phyloP scores from a whole-genome alignment of 2,329 filamentous ascomycete species.

The Aspergillus eucalypticola region DNA sequence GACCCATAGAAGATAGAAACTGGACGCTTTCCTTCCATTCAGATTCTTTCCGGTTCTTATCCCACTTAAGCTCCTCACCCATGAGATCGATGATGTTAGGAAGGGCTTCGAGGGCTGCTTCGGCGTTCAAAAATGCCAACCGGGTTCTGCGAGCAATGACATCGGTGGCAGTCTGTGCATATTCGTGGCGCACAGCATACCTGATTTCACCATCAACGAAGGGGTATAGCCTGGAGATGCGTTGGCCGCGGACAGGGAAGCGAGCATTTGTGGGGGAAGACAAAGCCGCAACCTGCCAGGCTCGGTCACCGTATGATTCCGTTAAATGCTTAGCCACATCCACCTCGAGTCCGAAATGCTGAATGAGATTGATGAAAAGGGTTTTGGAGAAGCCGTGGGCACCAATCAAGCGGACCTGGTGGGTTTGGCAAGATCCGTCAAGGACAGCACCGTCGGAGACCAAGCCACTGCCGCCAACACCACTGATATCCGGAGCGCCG shows the following conservation, averaged over 20 bases:
- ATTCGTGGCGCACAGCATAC: constrained; percentile 85
- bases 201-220: constrained; percentile 90
- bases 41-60: constrained; percentile 66
- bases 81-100: constrained; percentile 87
- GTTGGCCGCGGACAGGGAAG: constrained; percentile 79
- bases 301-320: constrained; percentile 85
- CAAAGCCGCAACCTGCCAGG: constrained; percentile 84
- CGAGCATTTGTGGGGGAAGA: constrained; percentile 74
- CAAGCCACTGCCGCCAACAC: constrained; percentile 68
- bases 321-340: constrained; percentile 88
- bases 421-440: constrained; percentile 78
- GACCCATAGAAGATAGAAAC: constrained; percentile 63
- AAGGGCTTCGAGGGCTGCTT: constrained; percentile 82
- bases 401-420: constrained; percentile 76
- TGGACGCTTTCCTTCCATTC: constrained; percentile 75
- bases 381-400: constrained; percentile 87
- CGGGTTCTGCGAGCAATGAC: constrained; percentile 82
- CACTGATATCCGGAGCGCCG: constrained; percentile 67
- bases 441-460: constrained; percentile 70
- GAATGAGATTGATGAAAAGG: constrained; percentile 91
- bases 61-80: constrained; percentile 80
- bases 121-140: constrained; percentile 86
- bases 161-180: constrained; percentile 87
- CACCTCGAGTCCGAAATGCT: constrained; percentile 88
- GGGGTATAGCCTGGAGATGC: constrained; percentile 78